Evolutionary conservation across 352 stramenopile genomes (phyloP), one percentile per base, ranked within the genome.

Genomic region (Phytopythium mirpurense): DNA sequence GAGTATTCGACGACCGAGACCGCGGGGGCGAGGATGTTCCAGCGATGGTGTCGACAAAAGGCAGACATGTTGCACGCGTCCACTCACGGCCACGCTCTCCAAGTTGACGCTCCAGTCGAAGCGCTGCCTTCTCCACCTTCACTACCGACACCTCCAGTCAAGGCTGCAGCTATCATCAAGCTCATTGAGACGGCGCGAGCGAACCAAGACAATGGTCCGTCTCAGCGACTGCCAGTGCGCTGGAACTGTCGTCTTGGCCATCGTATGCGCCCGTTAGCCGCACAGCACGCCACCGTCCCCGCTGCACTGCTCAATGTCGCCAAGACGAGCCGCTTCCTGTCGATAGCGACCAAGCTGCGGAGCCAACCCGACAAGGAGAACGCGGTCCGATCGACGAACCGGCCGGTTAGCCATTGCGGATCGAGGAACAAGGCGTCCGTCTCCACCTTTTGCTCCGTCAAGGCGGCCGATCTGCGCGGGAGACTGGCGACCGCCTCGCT

Each of bases 401-500:
- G 8, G 29, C 19, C 8, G 19, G 7, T 11, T 7, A 24, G 1
- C n/a, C 16, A 42, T 16, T 15, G 4, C n/a, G 15, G 9, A 40
- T 9, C 10, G 24, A 31, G 7, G 24, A 31, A 16, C 9, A 5
- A 36, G 19, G 5, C 19, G 23, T 53, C 31, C 3, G 8, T 53
- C 3, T 27, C 11, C 5, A 65, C 47, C 1, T 68, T 62, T n/a
- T 62, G 40, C 42, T 49, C 41, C 2, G 47, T 51, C 19, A 68
- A 65, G 26, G 46, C 41, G 12, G 35, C 47, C 14, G 14, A 32
- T 45, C 29, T 68, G 6, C 49, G 59, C 24, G 40, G 57, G 12
- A 54, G 50, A 48, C 36, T 68, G 9, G 61, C 61, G 15, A 65
- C 61, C 1, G 21, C 37, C 14, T 51, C 23, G 14, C 34, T 68